A percentile compares a stretch with the other conserved stretches of the same genome.
phyloP scores from a whole-genome alignment of 768 basidiomycete genomes.

The Pleurotus tuber-regium region DNA sequence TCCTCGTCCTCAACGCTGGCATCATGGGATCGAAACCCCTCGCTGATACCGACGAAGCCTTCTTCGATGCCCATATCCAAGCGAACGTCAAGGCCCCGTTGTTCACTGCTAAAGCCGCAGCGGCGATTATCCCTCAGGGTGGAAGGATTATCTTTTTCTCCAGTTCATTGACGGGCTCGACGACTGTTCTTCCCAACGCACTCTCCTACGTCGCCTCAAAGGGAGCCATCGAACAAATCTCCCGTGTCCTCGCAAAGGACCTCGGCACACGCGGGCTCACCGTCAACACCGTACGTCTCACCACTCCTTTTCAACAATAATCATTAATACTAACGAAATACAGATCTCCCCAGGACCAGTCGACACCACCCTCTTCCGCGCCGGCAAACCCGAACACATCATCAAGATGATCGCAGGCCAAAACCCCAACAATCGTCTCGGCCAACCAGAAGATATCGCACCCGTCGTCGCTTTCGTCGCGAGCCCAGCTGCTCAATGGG shows the following conservation, averaged over 20 bases:
- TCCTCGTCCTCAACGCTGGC: slow-evolving; percentile 58
- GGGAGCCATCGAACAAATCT: slow-evolving; percentile 58
- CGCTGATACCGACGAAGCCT: slow-evolving; percentile 47
- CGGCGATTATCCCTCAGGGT: slow-evolving; percentile 42
- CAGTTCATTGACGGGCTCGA: slow-evolving; percentile 42
- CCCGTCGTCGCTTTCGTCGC: slow-evolving; percentile 52
- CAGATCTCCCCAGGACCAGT: slow-evolving; percentile 29
- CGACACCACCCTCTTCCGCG: slow-evolving; percentile 54
- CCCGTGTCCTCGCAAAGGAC: slow-evolving; percentile 57
- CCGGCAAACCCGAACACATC: slow-evolving; percentile 45
- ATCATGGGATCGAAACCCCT: slow-evolving; percentile 51
- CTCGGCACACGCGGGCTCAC: slow-evolving; percentile 51
- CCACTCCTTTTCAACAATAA: neutral
- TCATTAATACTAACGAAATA: too few species aligned
- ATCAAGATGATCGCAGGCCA: slow-evolving; percentile 44
- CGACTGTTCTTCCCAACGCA: slow-evolving; percentile 43
- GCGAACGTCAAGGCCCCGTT: slow-evolving; percentile 60
- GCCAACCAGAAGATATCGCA: slow-evolving; percentile 50
- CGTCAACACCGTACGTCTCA: slow-evolving; percentile 41
- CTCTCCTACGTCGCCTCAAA: slow-evolving; percentile 55
- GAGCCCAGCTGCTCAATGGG: slow-evolving; percentile 52
- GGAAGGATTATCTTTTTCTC: slow-evolving; percentile 60
- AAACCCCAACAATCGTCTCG: slow-evolving; percentile 46
- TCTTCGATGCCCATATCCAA: slow-evolving; percentile 49
- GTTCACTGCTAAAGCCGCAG: slow-evolving; percentile 50